Evolutionary conservation across 768 basidiomycete genomes (phyloP).

Genomic region (Psilocybe azurescens): DNA sequence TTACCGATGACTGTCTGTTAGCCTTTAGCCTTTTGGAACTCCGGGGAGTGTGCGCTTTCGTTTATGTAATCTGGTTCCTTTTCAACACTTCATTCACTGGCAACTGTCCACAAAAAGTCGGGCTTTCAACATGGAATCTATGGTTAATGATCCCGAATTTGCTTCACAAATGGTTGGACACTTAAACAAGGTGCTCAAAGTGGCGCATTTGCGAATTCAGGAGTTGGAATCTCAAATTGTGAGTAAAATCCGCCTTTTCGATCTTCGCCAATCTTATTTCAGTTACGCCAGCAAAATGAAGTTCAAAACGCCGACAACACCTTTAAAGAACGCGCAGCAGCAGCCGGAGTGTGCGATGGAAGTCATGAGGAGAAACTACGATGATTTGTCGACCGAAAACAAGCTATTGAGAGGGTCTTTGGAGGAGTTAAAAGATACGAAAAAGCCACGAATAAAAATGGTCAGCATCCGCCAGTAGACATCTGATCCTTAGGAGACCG

Average conservation of each 20-base stretch:
- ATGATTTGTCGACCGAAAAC: constrained; percentile 9
- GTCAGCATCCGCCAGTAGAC: not conserved
- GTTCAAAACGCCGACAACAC: not conserved
- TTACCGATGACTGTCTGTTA: not conserved
- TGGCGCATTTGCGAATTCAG: constrained; percentile 7
- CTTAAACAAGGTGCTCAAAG: constrained; percentile 19
- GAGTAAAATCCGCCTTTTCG: not conserved
- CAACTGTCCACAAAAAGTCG: not conserved
- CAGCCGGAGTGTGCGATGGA: constrained; percentile 7
- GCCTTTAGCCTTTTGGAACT: not conserved
- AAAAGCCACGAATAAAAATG: not conserved
- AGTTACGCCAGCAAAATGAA: not conserved
- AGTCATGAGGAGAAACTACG: not conserved
- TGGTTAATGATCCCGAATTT: constrained; percentile 16
- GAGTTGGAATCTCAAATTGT: constrained; percentile 7
- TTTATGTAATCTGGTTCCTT: constrained; percentile 5
- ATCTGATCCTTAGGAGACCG: not conserved
- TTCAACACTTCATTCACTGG: not conserved
- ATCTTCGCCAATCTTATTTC: not conserved
- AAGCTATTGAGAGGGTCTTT: not conserved
- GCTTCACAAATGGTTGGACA: constrained; percentile 17
- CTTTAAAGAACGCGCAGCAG: constrained; percentile 6
- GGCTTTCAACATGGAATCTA: constrained; percentile 4
- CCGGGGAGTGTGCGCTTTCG: not conserved
- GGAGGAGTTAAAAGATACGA: constrained; percentile 10